These are phyloP conservation scores for Astragalus membranaceus DNA, from an alignment of 306 rosid species.

Conservation along the genomic window DNA sequence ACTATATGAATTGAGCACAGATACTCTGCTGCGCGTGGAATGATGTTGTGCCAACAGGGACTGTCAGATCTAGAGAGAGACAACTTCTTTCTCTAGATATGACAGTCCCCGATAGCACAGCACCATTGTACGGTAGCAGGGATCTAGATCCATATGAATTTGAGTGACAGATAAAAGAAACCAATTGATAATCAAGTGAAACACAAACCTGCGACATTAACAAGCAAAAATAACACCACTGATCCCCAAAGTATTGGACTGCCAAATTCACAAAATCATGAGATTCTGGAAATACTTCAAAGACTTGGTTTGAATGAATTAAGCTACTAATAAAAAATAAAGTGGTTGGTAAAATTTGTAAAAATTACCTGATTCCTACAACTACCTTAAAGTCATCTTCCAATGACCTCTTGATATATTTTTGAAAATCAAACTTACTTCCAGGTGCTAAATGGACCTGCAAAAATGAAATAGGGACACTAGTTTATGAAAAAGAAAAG, in stretches of 20 bases:
- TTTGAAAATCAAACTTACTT: constrained; percentile 90
- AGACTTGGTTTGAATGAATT: too few relatives aligned
- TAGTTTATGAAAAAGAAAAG: not conserved
- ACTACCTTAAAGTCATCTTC: constrained; percentile 99
- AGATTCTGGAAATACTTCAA: not conserved
- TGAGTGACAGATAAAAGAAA: not conserved
- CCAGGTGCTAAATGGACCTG: constrained; percentile 97
- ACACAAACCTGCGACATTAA: constrained; percentile 77
- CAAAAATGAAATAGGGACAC: not conserved
- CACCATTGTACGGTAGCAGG: too few relatives aligned
- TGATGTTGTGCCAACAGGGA: too few relatives aligned
- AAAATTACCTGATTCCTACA: constrained; percentile 83
- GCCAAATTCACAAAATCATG: constrained; percentile 28
- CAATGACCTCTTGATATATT: constrained; percentile 84
- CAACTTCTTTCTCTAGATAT: too few relatives aligned
- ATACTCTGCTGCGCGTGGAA: too few relatives aligned
- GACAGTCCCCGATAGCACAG: too few relatives aligned
- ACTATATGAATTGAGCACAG: too few relatives aligned
- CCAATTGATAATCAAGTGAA: not conserved
- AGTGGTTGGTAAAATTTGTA: not conserved
- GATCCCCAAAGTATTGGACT: constrained; percentile 90
- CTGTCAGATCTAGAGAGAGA: too few relatives aligned
- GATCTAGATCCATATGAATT: not conserved
- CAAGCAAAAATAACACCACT: constrained; percentile 74
- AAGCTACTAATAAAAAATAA: too few relatives aligned